These are phyloP conservation scores for Aphanoascus verrucosus DNA, from an alignment of 2,329 filamentous ascomycete species.

Conservation along the genomic window DNA sequence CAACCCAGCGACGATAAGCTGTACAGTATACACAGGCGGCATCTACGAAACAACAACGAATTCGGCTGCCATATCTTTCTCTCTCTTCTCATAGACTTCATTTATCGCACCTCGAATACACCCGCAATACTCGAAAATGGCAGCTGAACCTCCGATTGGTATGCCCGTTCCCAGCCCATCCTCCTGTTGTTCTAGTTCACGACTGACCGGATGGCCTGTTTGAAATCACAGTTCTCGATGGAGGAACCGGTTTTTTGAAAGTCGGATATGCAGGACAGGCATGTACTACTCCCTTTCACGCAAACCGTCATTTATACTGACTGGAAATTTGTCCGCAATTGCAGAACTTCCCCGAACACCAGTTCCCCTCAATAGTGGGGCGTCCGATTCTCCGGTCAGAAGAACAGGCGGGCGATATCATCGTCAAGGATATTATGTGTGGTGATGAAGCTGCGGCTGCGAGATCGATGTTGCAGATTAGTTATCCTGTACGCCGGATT, in stretches of 20 bases:
- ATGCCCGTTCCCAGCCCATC: conserved; percentile 17
- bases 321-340: conserved; percentile 12
- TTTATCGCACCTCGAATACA: background rate
- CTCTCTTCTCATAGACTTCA: background rate
- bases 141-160: conserved; percentile 44
- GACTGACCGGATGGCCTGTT: conserved; percentile 21
- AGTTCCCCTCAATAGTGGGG: conserved; percentile 96
- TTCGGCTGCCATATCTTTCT: background rate
- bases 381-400: conserved; percentile 94
- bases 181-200: conserved; percentile 14
- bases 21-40: conserved; percentile 6
- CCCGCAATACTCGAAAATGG: conserved; percentile 16
- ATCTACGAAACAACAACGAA: background rate
- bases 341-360: conserved; percentile 96
- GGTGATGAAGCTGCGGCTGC: conserved; percentile 95
- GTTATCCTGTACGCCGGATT: conserved; percentile 62
- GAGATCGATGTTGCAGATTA: conserved; percentile 94
- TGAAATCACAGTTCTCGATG: conserved; percentile 74
- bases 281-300: conserved; percentile 16
- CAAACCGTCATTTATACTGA: background rate
- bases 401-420: conserved; percentile 63
- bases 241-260: conserved; percentile 98
- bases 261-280: conserved; percentile 93
- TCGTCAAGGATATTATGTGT: conserved; percentile 98
- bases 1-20: conserved; percentile 2